Conservation (phyloP, 495 filamentous ascomycete genomes). For the Chlorociboria aeruginascens region DNA sequence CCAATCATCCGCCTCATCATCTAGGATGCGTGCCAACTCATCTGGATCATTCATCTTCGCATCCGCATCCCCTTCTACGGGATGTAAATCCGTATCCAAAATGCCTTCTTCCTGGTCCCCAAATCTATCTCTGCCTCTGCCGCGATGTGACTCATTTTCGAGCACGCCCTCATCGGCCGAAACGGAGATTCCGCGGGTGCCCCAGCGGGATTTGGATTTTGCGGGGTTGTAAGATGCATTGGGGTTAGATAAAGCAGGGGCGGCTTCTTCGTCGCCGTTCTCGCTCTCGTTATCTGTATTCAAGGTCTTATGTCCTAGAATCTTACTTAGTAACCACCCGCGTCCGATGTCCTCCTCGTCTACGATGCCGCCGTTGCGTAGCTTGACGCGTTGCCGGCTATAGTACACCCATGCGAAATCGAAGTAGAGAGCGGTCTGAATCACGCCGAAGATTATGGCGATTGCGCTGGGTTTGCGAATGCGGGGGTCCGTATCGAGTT, state of each 20-base stretch:
- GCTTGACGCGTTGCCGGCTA: slow-evolving; percentile 84
- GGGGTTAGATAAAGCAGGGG: slow-evolving; percentile 26
- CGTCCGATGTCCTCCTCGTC: slow-evolving; percentile 79
- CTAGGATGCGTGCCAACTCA: slow-evolving; percentile 37
- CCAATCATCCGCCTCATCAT: slow-evolving; percentile 32
- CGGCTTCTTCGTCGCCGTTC: slow-evolving; percentile 35
- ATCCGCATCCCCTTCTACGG: slow-evolving; percentile 30
- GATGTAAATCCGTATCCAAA: slow-evolving; percentile 2
- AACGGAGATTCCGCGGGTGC: slow-evolving; percentile 64
- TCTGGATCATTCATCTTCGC: slow-evolving; percentile 46
- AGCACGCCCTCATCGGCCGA: slow-evolving; percentile 66
- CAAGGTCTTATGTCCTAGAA: slow-evolving; percentile 36
- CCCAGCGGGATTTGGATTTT: slow-evolving; percentile 46
- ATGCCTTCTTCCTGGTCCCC: slow-evolving; percentile 15
- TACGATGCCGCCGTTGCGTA: slow-evolving; percentile 82
- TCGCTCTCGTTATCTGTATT: background rate
- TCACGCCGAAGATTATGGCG: slow-evolving; percentile 68
- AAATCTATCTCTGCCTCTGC: slow-evolving; percentile 14
- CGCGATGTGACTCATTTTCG: slow-evolving; percentile 26
- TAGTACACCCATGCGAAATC: slow-evolving; percentile 99
- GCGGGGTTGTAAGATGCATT: slow-evolving; percentile 6
- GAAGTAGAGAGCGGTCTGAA: slow-evolving; percentile 84
- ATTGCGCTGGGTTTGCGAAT: slow-evolving; percentile 56
- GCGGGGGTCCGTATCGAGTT: slow-evolving; percentile 30
- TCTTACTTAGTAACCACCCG: slow-evolving; percentile 58